phyloP scores from a whole-genome alignment of 225 moss, liverwort and hornwort genomes.

The Marchantia paleacea region DNA sequence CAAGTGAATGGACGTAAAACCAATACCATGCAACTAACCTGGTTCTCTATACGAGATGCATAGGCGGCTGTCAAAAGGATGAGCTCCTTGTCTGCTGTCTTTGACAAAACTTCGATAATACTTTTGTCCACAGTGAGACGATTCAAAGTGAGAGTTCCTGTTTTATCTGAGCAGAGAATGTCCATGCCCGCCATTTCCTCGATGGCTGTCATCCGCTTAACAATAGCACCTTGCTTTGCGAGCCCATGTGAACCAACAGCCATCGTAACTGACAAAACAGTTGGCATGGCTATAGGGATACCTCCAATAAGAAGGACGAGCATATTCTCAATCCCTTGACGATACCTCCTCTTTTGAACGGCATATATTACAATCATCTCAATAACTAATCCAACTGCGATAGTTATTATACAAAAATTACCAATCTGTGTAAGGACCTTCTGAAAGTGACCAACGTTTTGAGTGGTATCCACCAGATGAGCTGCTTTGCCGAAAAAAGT shows the following conservation, averaged over 20 bases:
- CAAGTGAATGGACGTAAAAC: background rate
- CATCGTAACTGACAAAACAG: slow-evolving; percentile 80
- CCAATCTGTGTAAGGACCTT: slow-evolving; percentile 67
- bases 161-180: slow-evolving; percentile 81
- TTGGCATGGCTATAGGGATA: slow-evolving; percentile 84
- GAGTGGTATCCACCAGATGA: slow-evolving; percentile 66
- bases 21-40: slow-evolving; percentile 26
- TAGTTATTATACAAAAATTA: slow-evolving; percentile 59
- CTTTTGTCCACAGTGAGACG: slow-evolving; percentile 61
- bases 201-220: slow-evolving; percentile 86
- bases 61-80: slow-evolving; percentile 52
- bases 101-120: slow-evolving; percentile 59
- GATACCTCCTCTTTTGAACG: slow-evolving; percentile 60
- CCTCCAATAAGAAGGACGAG: slow-evolving; percentile 77
- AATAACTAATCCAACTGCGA: slow-evolving; percentile 44
- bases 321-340: slow-evolving; percentile 69
- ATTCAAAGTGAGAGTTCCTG: slow-evolving; percentile 80
- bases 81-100: slow-evolving; percentile 43
- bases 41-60: slow-evolving; percentile 60
- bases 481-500: slow-evolving; percentile 86
- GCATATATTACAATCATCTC: slow-evolving; percentile 66
- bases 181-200: slow-evolving; percentile 83
- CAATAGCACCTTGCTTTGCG: slow-evolving; percentile 72
- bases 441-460: slow-evolving; percentile 68
- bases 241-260: slow-evolving; percentile 75